Conservation (phyloP, 306 rosid species). For the Hylodesmum podocarpum region DNA sequence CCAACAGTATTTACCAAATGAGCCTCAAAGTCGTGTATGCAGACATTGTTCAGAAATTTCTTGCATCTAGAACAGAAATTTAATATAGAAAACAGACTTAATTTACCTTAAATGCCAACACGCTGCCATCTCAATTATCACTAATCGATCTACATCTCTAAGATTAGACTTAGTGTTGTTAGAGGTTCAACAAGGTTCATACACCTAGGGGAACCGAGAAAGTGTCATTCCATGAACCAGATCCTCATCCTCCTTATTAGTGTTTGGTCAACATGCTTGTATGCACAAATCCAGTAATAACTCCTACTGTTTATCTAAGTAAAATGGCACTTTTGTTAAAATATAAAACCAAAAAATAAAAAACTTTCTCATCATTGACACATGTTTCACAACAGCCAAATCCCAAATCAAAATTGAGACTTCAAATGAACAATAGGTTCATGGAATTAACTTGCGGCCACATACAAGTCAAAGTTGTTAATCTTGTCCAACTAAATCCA, state of each 20-base stretch:
- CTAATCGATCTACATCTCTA: background rate
- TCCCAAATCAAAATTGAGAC: background rate
- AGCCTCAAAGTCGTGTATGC: constrained; percentile 66
- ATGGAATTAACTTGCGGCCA: background rate
- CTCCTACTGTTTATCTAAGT: background rate
- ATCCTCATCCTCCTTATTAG: background rate
- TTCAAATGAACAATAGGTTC: background rate
- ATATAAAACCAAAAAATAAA: background rate
- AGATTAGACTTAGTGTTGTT: background rate
- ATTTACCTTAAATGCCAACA: background rate
- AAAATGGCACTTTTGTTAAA: background rate
- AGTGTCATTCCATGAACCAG: background rate
- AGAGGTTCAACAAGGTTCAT: background rate
- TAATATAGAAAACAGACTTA: background rate
- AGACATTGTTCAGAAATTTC: constrained; percentile 66
- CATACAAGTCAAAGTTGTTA: background rate
- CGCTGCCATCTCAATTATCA: background rate
- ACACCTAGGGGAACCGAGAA: background rate
- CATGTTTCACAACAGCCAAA: background rate
- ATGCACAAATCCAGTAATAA: background rate
- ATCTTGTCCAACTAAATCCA: background rate
- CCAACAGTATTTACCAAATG: constrained; percentile 76
- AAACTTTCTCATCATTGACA: background rate
- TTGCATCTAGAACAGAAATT: too few species aligned
- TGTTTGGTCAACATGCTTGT: background rate